These are phyloP conservation scores for Malus sieversii DNA, from an alignment of 306 rosid species.

Conservation along the genomic window DNA sequence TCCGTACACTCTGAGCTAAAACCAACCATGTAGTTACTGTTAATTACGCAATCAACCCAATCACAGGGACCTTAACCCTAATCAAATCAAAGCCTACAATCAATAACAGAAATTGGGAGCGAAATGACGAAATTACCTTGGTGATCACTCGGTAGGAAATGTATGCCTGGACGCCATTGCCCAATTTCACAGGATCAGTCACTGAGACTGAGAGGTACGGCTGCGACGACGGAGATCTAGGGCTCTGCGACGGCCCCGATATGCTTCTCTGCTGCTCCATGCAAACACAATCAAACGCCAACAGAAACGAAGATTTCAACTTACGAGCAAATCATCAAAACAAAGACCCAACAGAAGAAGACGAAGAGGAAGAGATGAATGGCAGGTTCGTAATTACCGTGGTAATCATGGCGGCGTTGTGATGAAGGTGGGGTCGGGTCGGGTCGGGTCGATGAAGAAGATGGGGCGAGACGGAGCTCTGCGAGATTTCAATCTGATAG, in stretches of 20 bases:
- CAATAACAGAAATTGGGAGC: background rate
- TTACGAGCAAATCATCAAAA: background rate
- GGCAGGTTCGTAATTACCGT: conserved; percentile 45
- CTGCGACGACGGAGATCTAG: conserved; percentile 88
- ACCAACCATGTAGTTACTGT: background rate
- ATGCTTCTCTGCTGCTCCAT: conserved; percentile 72
- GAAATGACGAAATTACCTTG: conserved; percentile 32
- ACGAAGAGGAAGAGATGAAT: background rate
- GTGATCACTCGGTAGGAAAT: conserved; percentile 94
- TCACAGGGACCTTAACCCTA: background rate
- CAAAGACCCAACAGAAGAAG: background rate
- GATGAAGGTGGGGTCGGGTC: background rate
- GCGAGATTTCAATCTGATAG: background rate
- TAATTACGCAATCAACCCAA: background rate
- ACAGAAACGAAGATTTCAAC: background rate
- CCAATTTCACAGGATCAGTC: conserved; percentile 92
- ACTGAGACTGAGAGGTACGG: conserved; percentile 79
- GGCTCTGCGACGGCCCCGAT: conserved; percentile 72
- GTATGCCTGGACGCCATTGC: conserved; percentile 97
- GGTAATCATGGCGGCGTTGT: conserved; percentile 29
- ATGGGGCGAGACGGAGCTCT: background rate
- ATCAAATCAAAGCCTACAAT: background rate
- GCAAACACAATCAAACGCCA: background rate
- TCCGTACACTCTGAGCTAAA: background rate
- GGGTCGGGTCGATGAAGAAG: background rate